Evolutionary conservation across 2,329 filamentous ascomycete species (phyloP).

Genomic region (Aspergillus arachidicola): DNA sequence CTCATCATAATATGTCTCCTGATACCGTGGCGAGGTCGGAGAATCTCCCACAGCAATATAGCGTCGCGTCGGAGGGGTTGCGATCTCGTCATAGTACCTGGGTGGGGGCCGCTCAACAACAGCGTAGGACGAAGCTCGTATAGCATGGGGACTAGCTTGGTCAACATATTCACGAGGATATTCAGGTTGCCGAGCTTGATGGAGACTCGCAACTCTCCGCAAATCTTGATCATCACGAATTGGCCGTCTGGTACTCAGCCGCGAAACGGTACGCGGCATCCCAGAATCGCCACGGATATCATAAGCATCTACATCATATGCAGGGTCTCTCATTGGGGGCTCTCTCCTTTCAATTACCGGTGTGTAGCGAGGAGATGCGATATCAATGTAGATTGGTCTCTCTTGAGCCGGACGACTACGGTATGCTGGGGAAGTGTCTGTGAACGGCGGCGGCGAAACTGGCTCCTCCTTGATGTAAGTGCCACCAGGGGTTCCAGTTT

Average conservation of each 20-base stretch:
- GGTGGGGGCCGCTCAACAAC: constrained; percentile 41
- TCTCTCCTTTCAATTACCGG: constrained; percentile 39
- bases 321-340: constrained; percentile 28
- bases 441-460: constrained; percentile 61
- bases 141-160: constrained; percentile 38
- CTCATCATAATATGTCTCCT: constrained; percentile 46
- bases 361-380: constrained; percentile 44
- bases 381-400: constrained; percentile 53
- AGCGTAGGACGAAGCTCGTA: constrained; percentile 44
- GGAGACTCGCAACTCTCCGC: constrained; percentile 50
- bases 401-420: constrained; percentile 38
- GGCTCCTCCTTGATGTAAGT: constrained; percentile 65
- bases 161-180: constrained; percentile 49
- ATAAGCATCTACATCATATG: constrained; percentile 42
- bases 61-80: constrained; percentile 34
- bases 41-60: constrained; percentile 42
- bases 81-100: constrained; percentile 43
- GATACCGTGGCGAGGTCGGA: constrained; percentile 38
- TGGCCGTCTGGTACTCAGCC: constrained; percentile 39
- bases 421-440: constrained; percentile 44
- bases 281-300: constrained; percentile 35
- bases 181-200: constrained; percentile 47
- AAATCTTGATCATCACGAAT: constrained; percentile 48
- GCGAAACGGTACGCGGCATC: constrained; percentile 43
- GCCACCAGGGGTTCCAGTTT: constrained; percentile 43